Base-by-base conservation (phyloP, 164 flowering plant genomes). In the Cinnamomum micranthum region DNA sequence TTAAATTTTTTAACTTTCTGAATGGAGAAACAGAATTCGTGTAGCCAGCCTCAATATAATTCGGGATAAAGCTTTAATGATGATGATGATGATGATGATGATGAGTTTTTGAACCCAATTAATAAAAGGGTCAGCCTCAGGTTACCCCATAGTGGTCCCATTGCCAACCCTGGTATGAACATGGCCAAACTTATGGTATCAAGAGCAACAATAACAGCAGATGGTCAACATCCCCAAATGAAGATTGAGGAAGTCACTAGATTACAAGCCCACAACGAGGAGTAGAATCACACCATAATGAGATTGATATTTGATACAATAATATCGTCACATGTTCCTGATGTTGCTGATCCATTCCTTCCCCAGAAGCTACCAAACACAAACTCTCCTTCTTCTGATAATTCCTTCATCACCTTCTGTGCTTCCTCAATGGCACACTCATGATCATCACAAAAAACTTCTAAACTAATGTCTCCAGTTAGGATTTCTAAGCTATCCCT, bases 311-410 rank as follows among this genome's bases (percentile, higher is more conserved):
- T 41, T 41, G 47, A 7, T 47, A 81, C 81, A 83, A 74, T 17
- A 62, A 73, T 68, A 27, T 79, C 81, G 72, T 50, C 51, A 10
- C 31, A 74, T 28, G 75, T 19, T 67, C 55, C 47, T 69, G 78
- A 65, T 65, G 75, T 19, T 58, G 50, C 47, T 69, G 78, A 65
- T 65, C 62, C 78, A 84, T 73, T 17, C 63, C 85, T 81, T 15
- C 92, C 84, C 93, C 91, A 90, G 77, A 90, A 92, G 83, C 97
- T 91, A 50, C 97, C 95, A 75, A 92, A 92, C 68, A 79, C 87
- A 84, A 92, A 88, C 80, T 80, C 83, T 9, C 95, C 94, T 58
- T 70, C 82, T 11, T 33, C 69, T 12, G 77, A 84, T n/a, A 89
- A 71, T 55, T 87, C 91, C 73, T 80, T 87, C 74, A 86, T 77